Conservation (phyloP, 176 grass and related monocot species). For the Phyllostachys edulis region DNA sequence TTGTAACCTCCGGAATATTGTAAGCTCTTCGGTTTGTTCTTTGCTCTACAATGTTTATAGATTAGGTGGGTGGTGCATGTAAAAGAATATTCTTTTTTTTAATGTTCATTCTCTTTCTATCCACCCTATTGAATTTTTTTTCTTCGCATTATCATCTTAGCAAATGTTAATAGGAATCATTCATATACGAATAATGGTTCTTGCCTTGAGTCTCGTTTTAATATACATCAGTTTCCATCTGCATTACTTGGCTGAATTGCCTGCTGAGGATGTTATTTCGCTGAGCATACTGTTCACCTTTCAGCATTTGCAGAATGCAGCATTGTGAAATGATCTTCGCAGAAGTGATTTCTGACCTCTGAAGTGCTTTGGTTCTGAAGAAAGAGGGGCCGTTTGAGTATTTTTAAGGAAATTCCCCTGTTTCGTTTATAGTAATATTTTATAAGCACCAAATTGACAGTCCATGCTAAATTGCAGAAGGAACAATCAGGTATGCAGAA, state of each 20-base stretch:
- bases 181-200: background rate
- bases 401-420: background rate
- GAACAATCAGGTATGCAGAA: background rate
- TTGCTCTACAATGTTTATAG: conserved; percentile 22
- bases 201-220: background rate
- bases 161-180: conserved; percentile 21
- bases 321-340: background rate
- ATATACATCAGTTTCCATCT: background rate
- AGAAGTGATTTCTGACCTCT: background rate
- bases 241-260: background rate
- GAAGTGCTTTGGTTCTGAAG: background rate
- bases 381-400: background rate
- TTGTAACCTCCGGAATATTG: conserved; percentile 31
- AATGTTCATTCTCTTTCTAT: background rate
- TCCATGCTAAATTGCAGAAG: background rate
- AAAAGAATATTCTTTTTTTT: background rate
- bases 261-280: background rate
- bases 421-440: background rate
- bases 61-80: conserved; percentile 46
- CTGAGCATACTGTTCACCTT: background rate
- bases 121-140: background rate
- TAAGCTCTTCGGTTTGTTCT: conserved; percentile 25
- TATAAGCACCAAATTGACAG: background rate
- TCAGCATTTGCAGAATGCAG: background rate
- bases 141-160: conserved; percentile 2